Conservation (phyloP, 164 flowering plant genomes). For the Cinnamomum micranthum region DNA sequence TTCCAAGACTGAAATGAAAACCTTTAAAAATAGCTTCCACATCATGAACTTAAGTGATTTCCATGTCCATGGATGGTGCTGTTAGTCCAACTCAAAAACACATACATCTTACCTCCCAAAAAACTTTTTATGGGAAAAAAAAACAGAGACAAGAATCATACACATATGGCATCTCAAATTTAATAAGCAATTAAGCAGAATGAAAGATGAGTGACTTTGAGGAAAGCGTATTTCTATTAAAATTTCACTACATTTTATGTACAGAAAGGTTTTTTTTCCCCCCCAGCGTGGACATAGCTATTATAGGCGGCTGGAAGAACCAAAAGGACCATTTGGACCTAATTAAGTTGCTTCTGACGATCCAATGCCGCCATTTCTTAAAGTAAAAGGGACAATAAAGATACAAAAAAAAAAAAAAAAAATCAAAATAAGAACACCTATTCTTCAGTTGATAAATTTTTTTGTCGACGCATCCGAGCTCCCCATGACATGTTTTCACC, state of each 20-base stretch:
- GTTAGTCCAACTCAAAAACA: too few species aligned
- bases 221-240: not conserved
- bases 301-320: not conserved
- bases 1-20: too few species aligned
- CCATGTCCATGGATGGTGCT: too few species aligned
- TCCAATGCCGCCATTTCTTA: not conserved
- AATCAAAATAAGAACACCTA: not conserved
- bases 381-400: not conserved
- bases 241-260: not conserved
- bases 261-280: not conserved
- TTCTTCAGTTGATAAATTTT: conserved; percentile 26
- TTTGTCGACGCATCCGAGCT: conserved; percentile 73
- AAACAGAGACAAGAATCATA: too few species aligned
- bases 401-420: too few species aligned
- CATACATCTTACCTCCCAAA: too few species aligned
- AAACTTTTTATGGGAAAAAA: too few species aligned
- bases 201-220: too few species aligned
- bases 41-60: too few species aligned
- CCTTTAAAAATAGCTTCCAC: too few species aligned
- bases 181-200: not conserved
- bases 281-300: not conserved
- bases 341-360: not conserved
- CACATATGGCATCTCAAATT: too few species aligned
- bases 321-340: not conserved
- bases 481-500: conserved; percentile 74